phyloP scores from a whole-genome alignment of 495 filamentous ascomycete genomes.

The Xylaria castorea region DNA sequence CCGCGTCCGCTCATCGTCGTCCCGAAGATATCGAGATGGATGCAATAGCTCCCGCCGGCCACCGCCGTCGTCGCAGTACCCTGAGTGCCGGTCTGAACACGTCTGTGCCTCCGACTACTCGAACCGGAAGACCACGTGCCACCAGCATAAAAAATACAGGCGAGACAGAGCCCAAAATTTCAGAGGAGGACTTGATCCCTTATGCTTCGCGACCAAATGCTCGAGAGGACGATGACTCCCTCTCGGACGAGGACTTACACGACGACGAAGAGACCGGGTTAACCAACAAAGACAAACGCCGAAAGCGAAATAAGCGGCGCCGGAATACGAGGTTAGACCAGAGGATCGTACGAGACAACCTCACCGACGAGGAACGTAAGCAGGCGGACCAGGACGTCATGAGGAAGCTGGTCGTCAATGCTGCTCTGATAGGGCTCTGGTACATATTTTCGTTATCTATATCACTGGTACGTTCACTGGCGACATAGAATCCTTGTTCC shows the following conservation, averaged over 20 bases:
- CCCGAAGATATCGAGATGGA: constrained; percentile 58
- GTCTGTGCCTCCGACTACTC: constrained; percentile 47
- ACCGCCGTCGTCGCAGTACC: constrained; percentile 67
- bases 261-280: constrained; percentile 92
- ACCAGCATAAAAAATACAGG: constrained; percentile 43
- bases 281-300: constrained; percentile 71
- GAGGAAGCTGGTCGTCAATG: constrained; percentile 72
- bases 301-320: constrained; percentile 67
- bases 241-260: constrained; percentile 73
- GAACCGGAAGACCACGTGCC: constrained; percentile 57
- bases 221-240: constrained; percentile 37
- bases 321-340: constrained; percentile 77
- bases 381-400: constrained; percentile 74
- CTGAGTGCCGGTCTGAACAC: constrained; percentile 52
- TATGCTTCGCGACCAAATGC: constrained; percentile 35
- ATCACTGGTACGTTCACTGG: constrained; percentile 74
- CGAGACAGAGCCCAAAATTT: constrained; percentile 49
- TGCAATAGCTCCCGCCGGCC: constrained; percentile 50
- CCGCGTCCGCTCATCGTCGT: constrained; percentile 35
- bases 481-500: neutral
- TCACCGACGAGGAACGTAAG: constrained; percentile 68
- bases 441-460: constrained; percentile 94
- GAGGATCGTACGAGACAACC: constrained; percentile 65
- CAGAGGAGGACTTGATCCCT: constrained; percentile 46
- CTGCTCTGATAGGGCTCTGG: constrained; percentile 82